Evolutionary conservation across 371 early-diverging fungal genomes (phyloP), one percentile per base, ranked within the genome.

Genomic region (Haplosporangium sp.): DNA sequence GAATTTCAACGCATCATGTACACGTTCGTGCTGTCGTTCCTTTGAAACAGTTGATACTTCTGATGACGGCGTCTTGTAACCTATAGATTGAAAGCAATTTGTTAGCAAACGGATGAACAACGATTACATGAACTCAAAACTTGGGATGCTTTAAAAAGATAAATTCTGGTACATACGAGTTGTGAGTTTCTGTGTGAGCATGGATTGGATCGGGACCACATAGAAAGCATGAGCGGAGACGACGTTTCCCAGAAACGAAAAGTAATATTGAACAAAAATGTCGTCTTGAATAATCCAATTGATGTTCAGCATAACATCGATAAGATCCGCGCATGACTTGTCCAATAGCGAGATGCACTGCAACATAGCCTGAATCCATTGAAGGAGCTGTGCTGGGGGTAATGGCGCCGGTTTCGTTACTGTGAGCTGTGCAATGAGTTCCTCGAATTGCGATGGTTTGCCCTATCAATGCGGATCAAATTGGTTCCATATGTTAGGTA

Each of bases 221-320:
- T 94, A 93, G 51, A 87, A 85, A 2, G 96, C 91, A 74, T 96
- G 95, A 0, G 96, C 96, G 2, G 93, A 91, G 2, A 95, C 93
- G 2, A 97, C 80, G 72, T 95, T 92, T 42, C 93, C 89, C 55
- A 97, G 51, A 58, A 97, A 90, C 12, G 86, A 87, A 16, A 87
- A 71, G 72, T 92, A 97, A 12, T 83, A 81, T 48, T 85, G 81
- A 1, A 91, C 88, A 69, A 95, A 90, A 1, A 72, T 77, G 50
- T 87, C 84, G 43, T 92, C 89, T 12, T 84, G 82, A 10, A 80
- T 76, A 16, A 86, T 73, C 94, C 95, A 95, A 65, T 95, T 88
- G 20, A 93, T 63, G 46, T 73, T 65, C 13, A 97, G 79, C 23
- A 94, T 81, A 53, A 93, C 89, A n/a, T 87, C 86, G 6, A 97